Evolutionary conservation across 1,139 yeast species (phyloP), one percentile per base, ranked within the genome.

Genomic region (Saccharomyces uvarum): DNA sequence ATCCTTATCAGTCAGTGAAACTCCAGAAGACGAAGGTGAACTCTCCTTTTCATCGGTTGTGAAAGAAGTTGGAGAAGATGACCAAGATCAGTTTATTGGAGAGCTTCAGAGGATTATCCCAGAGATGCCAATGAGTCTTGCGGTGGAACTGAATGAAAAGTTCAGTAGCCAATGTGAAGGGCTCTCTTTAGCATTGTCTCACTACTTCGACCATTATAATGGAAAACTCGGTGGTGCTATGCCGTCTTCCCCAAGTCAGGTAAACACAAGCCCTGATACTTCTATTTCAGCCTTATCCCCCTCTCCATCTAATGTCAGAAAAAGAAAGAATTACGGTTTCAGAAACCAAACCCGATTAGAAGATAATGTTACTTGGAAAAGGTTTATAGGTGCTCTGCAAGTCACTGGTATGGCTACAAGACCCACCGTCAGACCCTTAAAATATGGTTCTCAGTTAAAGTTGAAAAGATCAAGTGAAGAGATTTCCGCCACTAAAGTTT

Each of bases 361-460:
- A 47, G 56, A 53, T 7, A 32, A 51, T 16, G 27, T 50, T 11
- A 46, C 48, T 19, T 73, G 76, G 76, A 64, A 71, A 51, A 68
- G 77, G 33, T 85, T 76, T 63, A 75, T 89, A 26, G 97, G 97
- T 0, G 77, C 89, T 0, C 63, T 88, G 28, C 84, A 83, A 58
- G 81, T 86, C 0, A 84, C 82, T 53, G 91, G 89, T 1, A 86
- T 91, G 88, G 90, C 95, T 8, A 88, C 96, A 0, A 73, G 96
- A 51, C 88, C 95, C 0, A 85, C 88, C 0, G 63, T 76, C 47
- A 74, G 73, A 49, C 78, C 84, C 0, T 70, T 84, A 5, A 66
- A 75, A 52, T 81, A 78, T 65, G 79, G 80, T 16, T 80, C 86
- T 42, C 69, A 64, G 27, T 66, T 84, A 49, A 67, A 14, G 8